Evolutionary conservation across 148 eudicot species (phyloP), one percentile per base, ranked within the genome.

Genomic region (Polygonum aviculare): DNA sequence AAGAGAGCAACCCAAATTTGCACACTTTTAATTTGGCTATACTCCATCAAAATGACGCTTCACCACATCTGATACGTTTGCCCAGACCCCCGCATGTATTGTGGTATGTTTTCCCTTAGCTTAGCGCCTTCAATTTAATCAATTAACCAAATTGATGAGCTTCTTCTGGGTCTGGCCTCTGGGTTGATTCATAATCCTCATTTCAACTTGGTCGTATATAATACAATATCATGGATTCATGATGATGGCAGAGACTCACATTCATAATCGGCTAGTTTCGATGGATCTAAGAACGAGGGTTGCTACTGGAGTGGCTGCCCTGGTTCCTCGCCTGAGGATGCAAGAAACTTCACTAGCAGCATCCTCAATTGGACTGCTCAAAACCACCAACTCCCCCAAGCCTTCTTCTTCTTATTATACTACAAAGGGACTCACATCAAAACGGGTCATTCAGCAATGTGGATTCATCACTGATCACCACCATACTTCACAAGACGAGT

Each of bases 301-400:
- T 67, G 15, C 44, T 35, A 36, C 44, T 35, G 72, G 72, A 36
- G 21, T 67, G 15, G 44, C 72, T 67, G 19, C 45, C 41, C 35
- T 2, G 36, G 38, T 11, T 60, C 69, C 39, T 60, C 16, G 16
- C 38, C 19, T 36, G 72, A 67, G 44, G 21, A 35, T 36, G 38
- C 45, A 1, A 15, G 11, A 67, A 35, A 14, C 10, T 67, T 35
- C 44, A 67, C 19, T n/a, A n/a, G n/a, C 38, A 14, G 44, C 45
- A 16, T 38, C 45, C 35, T 67, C 72, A 67, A 67, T 67, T 67
- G 44, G 40, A 67, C 21, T 67, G 19, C 72, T 67, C 45, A 67
- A n/a, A 15, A 36, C 45, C 72, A 67, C 45, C 15, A 67, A 36
- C 41, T 67, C 38, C 16, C 44, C 19, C 44, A 67, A 67, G 41